Evolutionary conservation across 768 basidiomycete species (phyloP), one percentile per base, ranked within the genome.

Genomic region (Phanerochaete carnosa): DNA sequence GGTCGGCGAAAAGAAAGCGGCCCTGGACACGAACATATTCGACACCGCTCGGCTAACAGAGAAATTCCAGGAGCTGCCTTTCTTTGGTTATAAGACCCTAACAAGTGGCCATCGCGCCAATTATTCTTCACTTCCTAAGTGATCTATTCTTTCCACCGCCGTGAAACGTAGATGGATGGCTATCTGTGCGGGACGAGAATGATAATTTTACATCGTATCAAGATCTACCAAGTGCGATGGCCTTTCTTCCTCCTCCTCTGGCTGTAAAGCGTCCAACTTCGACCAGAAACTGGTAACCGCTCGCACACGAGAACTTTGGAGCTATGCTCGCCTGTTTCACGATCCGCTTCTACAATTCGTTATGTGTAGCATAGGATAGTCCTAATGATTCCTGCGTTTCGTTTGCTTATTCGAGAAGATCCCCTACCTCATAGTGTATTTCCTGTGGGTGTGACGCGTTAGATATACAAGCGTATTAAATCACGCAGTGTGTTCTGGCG

Each of bases 391-490:
- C 97, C 70, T 98, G 96, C 61, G 98, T 94, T 73, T 99, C 97
- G 69, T 98, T 98, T 11, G 95, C 92, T 72, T 97, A 94, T 69
- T 98, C 97, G 60, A 99, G 77, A 63, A 98, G 73, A 60, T 98
- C 97, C 69, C 97, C 95, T 95, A 99, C 98, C 61, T 99, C 96
- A 72, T 90, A 94, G 72, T 99, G 96, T 69, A 98, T 93, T 68
- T 80, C 88, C 95, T 98, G 15, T 37, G 54, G 32, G 58, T 35
- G 7, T 52, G 26, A 13, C 15, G 15, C 19, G n/a, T 23, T 46
- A 15, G 25, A 50, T 19, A 19, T 16, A 22, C 16, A 13, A 22
- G 43, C 16, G 33, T 32, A 2, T 1, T n/a, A 15, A 19, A 4
- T n/a, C 49, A 29, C 15, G 19, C 23, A 26, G 39, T n/a, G 19